A percentile compares a stretch with the other conserved stretches of the same genome.
Evolutionary conservation across 345 rosid species (phyloP).

Genomic region (Brassica rapa): DNA sequence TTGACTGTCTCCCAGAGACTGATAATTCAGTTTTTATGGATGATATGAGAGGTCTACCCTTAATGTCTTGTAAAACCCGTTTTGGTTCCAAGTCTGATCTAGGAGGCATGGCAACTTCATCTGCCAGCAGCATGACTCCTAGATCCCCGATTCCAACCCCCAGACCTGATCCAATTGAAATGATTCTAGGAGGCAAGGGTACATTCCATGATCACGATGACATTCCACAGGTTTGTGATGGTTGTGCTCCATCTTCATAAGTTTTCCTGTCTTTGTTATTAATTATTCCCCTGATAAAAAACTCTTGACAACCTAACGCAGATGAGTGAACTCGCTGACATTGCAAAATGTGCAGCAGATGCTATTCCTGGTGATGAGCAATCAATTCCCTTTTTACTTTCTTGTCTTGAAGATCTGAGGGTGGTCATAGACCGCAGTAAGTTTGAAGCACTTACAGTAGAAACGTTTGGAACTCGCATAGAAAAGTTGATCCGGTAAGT

Average conservation of each 20-base stretch:
- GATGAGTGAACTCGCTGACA: conserved; percentile 98
- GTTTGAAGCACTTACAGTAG: conserved; percentile 93
- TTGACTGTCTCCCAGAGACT: conserved; percentile 88
- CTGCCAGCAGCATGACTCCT: conserved; percentile 99
- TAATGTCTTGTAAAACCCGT: conserved; percentile 94
- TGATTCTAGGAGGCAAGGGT: conserved; percentile 83
- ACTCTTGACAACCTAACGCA: conserved; percentile 45
- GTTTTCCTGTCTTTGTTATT: conserved; percentile 10
- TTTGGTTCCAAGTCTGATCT: conserved; percentile 95
- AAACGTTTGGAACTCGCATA: conserved; percentile 92
- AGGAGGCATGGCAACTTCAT: conserved; percentile 91
- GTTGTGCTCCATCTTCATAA: conserved; percentile 6
- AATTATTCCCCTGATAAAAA: conserved; percentile 10
- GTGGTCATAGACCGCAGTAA: conserved; percentile 83
- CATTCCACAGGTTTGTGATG: conserved; percentile 70
- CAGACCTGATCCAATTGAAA: conserved; percentile 82
- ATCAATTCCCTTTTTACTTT: conserved; percentile 62
- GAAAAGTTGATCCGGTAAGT: conserved; percentile 86
- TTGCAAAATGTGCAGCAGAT: conserved; percentile 91
- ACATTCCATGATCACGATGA: conserved; percentile 80
- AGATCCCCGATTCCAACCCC: conserved; percentile 96
- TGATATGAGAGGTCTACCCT: conserved; percentile 87
- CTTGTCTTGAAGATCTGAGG: conserved; percentile 85
- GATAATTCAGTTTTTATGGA: conserved; percentile 81
- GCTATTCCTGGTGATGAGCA: conserved; percentile 77